Evolutionary conservation across 1,284 basidiomycete genomes (phyloP), one percentile per base, ranked within the genome.

Genomic region (Trichosporon inkin): DNA sequence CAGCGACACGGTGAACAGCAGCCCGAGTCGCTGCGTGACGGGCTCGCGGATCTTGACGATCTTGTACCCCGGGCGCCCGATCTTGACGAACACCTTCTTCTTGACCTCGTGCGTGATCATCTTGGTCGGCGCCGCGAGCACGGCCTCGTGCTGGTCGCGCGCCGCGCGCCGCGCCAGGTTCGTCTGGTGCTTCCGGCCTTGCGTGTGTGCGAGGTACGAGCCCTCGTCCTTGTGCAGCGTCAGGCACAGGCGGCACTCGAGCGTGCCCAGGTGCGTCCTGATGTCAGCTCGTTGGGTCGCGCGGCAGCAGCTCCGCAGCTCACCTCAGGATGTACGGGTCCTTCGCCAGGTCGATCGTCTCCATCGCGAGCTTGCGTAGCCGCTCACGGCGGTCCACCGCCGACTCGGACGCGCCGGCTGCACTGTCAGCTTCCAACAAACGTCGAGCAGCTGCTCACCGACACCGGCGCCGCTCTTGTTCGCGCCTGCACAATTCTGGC

Each of bases 211-310:
- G 52, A 99, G 88, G 78, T 99, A 99, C 19, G 93, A 97, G 24
- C 96, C 96, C 80, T 99, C 96, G 75, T 99, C 99, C 22, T 96
- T 97, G 80, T 99, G 96, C 6, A 99, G 84, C 0, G 96, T 99
- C 38, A 99, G 81, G 78, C 96, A 99, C 38, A 99, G 85, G 69
- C 95, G 90, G 80, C 96, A 99, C 84, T 99, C 96, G 57, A 99
- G 85, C 10, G 93, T 96, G 44, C 96, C 84, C 60, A 99, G 84
- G 78, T 99, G 96, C 79, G 98, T 99, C 77, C 93, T 62, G 53
- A 19, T 17, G 35, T 49, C 49, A 54, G 51, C 55, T 56, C 6
- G 17, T 32, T 17, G 2, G 6, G 37, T 5, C n/a, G 3, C 35
- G 16, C n/a, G n/a, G n/a, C n/a, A n/a, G n/a, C 16, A 39, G 8